These are phyloP conservation scores for Cystobasidiaceae sp. DNA, from an alignment of 1,284 basidiomycete genomes.

Conservation along the genomic window DNA sequence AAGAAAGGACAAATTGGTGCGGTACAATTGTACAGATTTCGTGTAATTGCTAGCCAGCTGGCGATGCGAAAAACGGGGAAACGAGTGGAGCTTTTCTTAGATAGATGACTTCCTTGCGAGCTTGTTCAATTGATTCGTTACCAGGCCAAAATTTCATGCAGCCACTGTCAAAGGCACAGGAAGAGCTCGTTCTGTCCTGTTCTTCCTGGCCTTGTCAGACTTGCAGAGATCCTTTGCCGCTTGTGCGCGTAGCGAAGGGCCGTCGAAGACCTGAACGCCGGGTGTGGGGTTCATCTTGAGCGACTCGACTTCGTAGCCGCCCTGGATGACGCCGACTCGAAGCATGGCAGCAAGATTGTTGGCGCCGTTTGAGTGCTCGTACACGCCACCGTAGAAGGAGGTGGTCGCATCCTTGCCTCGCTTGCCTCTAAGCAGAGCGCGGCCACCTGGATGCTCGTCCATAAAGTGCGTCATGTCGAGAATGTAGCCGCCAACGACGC, in stretches of 20 bases:
- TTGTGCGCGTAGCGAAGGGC: slow-evolving; percentile 14
- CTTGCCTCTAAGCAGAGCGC: slow-evolving; percentile 57
- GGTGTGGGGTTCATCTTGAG: no score
- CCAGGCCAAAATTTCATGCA: no score
- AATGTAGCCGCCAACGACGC: slow-evolving; percentile 53
- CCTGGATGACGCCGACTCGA: slow-evolving; percentile 17
- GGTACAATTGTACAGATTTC: no score
- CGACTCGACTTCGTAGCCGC: slow-evolving; percentile 37
- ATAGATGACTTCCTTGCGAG: no score
- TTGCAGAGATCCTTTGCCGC: slow-evolving; percentile 16
- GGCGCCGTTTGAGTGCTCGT: slow-evolving; percentile 87
- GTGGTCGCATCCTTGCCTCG: slow-evolving; percentile 81
- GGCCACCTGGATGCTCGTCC: slow-evolving; percentile 84
- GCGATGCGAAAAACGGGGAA: not conserved
- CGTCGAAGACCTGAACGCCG: slow-evolving; percentile 31
- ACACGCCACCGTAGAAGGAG: slow-evolving; percentile 89
- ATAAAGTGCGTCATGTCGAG: slow-evolving; percentile 82
- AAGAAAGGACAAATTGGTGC: no score
- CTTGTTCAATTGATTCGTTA: no score
- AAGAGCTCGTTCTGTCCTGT: slow-evolving; percentile 4
- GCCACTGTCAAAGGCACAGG: slow-evolving; percentile 13
- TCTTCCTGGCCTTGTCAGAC: slow-evolving; percentile 18
- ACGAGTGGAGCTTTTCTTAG: not conserved
- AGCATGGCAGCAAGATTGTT: slow-evolving; percentile 57
- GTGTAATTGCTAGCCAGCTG: not conserved